Percentiles rank a stretch among this genome's conserved stretches.
Evolutionary conservation across 2,329 filamentous ascomycete species (phyloP).

Genomic region (Mycocentrospora acerina): DNA sequence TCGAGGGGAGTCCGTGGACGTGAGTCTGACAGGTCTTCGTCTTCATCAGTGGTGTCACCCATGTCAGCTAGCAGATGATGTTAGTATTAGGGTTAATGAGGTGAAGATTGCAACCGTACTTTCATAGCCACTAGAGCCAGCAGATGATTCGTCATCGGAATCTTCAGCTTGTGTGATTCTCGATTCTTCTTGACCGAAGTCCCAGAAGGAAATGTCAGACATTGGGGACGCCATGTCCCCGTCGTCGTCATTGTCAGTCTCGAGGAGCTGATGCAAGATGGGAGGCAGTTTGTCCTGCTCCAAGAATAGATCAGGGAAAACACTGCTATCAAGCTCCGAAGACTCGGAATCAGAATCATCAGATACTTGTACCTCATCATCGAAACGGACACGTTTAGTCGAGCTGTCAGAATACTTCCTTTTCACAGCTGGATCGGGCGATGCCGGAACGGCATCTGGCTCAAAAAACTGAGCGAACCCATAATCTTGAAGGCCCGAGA

Average conservation of each 20-base stretch:
- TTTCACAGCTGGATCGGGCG: conserved; percentile 37
- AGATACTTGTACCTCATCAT: conserved; percentile 63
- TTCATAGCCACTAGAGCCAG: conserved; percentile 58
- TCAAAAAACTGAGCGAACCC: conserved; percentile 41
- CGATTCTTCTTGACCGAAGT: conserved; percentile 56
- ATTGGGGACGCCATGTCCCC: conserved; percentile 51
- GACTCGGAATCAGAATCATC: conserved; percentile 54
- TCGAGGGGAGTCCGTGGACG: conserved; percentile 48
- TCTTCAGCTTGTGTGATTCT: conserved; percentile 34
- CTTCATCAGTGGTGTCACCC: conserved; percentile 60
- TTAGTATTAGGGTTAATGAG: conserved; percentile 46
- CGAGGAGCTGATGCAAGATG: conserved; percentile 71
- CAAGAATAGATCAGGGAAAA: conserved; percentile 78
- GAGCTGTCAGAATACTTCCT: conserved; percentile 43
- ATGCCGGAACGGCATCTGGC: conserved; percentile 45
- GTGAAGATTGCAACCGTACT: conserved; percentile 49
- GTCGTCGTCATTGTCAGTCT: conserved; percentile 51
- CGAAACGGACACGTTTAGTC: conserved; percentile 71
- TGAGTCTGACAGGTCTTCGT: conserved; percentile 48
- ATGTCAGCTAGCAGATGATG: conserved; percentile 53
- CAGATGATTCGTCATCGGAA: conserved; percentile 47
- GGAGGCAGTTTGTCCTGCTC: conserved; percentile 73
- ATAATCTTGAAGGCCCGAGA: conserved; percentile 29
- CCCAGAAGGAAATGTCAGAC: conserved; percentile 60
- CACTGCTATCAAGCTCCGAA: conserved; percentile 61